A percentile compares a stretch with the other conserved stretches of the same genome.
Conservation (phyloP, 163 green algal species). For the Scenedesmus sp. region DNA sequence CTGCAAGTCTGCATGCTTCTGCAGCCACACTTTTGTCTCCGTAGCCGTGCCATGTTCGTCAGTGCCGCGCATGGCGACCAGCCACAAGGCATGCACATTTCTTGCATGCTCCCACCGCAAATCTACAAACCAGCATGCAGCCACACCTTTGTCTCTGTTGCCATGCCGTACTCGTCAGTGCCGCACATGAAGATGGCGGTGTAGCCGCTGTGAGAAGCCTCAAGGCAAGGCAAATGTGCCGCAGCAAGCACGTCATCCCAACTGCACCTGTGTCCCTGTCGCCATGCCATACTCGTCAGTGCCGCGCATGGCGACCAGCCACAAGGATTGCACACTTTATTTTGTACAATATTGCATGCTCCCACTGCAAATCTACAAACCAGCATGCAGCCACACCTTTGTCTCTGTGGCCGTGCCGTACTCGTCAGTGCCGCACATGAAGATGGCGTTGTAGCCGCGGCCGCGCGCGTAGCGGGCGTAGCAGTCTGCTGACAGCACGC, state of each 20-base stretch:
- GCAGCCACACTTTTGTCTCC: too few species aligned
- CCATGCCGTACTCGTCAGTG: constrained; percentile 99
- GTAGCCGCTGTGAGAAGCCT: constrained; percentile 76
- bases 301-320: too few species aligned
- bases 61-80: too few species aligned
- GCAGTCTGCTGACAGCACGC: constrained; percentile 95
- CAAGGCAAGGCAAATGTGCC: too few species aligned
- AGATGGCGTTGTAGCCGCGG: constrained; percentile 95
- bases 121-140: too few species aligned
- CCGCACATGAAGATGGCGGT: constrained; percentile 97
- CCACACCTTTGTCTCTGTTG: constrained; percentile 96
- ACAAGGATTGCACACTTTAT: too few species aligned
- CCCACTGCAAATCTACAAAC: background rate
- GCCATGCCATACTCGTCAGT: too few species aligned
- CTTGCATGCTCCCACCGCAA: background rate
- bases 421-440: constrained; percentile 98
- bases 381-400: constrained; percentile 74
- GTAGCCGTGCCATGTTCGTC: too few species aligned
- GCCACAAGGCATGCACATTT: background rate
- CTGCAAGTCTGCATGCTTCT: too few species aligned
- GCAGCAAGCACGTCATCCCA: too few species aligned
- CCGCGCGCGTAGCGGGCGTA: constrained; percentile 93
- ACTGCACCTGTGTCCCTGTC: too few species aligned
- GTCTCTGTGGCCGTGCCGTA: constrained; percentile 99
- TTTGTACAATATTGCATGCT: background rate